Evolutionary conservation across 73 alveolate species (phyloP).

Genomic region (Paramecium sexaurelia): DNA sequence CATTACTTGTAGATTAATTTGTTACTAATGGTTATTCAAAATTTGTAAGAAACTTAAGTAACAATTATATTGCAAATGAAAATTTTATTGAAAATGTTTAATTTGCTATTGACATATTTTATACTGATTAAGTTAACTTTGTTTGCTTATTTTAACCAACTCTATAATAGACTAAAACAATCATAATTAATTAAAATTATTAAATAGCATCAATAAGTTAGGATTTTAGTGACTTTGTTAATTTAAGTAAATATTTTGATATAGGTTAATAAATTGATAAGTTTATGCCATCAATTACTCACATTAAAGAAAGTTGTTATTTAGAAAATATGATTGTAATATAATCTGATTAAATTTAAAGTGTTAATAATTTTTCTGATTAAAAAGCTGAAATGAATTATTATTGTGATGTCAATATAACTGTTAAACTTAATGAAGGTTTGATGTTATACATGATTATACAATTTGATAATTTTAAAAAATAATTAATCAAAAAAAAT

Average conservation of each 20-base stretch:
- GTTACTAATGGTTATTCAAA: background rate
- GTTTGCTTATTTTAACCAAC: constrained; percentile 9
- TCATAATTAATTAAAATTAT: background rate
- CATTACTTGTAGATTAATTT: background rate
- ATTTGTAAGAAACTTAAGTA: background rate
- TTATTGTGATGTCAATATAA: background rate
- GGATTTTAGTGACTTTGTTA: background rate
- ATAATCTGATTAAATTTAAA: background rate
- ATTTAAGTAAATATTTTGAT: constrained; percentile 1
- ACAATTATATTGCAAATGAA: background rate
- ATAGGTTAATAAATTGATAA: background rate
- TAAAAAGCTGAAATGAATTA: background rate
- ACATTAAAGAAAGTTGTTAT: background rate
- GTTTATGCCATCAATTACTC: background rate
- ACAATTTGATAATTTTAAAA: background rate
- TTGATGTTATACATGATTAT: background rate
- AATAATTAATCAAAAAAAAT: background rate
- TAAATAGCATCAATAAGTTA: background rate
- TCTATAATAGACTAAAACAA: background rate
- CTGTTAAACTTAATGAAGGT: background rate
- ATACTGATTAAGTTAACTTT: background rate
- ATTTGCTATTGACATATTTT: background rate
- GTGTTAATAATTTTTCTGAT: background rate
- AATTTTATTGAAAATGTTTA: background rate
- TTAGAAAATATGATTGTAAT: background rate